phyloP scores from a whole-genome alignment of 2,329 filamentous ascomycete genomes.

The Verticillium klebahnii region DNA sequence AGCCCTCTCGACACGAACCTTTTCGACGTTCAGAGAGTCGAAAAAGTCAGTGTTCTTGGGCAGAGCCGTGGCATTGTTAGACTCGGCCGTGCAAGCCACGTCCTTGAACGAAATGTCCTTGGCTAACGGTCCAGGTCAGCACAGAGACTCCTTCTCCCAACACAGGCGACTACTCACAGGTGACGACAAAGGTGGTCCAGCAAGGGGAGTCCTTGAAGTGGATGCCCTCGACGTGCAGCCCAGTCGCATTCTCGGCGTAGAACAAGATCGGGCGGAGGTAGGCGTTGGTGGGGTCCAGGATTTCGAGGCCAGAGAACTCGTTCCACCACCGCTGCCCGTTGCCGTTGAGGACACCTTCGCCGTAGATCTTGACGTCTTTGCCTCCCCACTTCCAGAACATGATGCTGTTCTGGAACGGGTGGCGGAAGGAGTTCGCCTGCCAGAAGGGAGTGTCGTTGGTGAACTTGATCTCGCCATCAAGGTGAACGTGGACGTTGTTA shows the following conservation, averaged over 20 bases:
- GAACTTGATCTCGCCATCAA: conserved; percentile 56
- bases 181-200: conserved; percentile 59
- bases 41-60: conserved; percentile 59
- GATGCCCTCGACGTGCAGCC: conserved; percentile 52
- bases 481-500: conserved; percentile 50
- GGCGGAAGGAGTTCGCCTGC: conserved; percentile 58
- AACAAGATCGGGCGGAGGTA: conserved; percentile 56
- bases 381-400: conserved; percentile 66
- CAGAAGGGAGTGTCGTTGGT: conserved; percentile 63
- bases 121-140: conserved; percentile 13
- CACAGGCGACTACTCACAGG: conserved; percentile 28
- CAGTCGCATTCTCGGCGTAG: conserved; percentile 55
- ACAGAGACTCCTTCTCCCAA: neutral
- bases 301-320: conserved; percentile 42
- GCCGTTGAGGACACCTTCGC: conserved; percentile 51
- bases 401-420: conserved; percentile 60
- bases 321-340: conserved; percentile 60
- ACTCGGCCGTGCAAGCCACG: conserved; percentile 48
- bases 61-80: conserved; percentile 51
- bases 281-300: conserved; percentile 45
- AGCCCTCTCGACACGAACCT: conserved; percentile 11
- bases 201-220: conserved; percentile 56
- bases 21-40: conserved; percentile 14
- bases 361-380: conserved; percentile 60
- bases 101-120: conserved; percentile 49